Evolutionary conservation across 495 filamentous ascomycete genomes (phyloP).

Genomic region (Penicillium daleae): DNA sequence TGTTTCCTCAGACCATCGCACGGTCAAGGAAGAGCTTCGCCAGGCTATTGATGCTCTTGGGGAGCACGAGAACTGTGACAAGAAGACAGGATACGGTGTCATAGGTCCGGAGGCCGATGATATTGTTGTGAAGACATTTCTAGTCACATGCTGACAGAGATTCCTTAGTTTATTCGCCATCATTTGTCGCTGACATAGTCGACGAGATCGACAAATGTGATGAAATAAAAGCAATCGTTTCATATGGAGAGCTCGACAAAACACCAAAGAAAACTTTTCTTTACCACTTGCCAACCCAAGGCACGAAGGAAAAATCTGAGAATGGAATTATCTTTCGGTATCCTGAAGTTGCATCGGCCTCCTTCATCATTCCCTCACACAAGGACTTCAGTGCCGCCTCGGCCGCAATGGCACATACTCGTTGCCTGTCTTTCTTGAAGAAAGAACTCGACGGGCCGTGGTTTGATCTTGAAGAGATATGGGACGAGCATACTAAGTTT

Average conservation of each 20-base stretch:
- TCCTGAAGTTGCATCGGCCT: constrained; percentile 23
- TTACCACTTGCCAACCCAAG: too few species aligned
- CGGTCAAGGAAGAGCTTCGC: not conserved
- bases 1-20: constrained; percentile 1
- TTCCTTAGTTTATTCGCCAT: too few species aligned
- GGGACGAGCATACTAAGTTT: constrained; percentile 59
- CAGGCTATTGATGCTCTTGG: not conserved
- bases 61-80: constrained; percentile 8
- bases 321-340: constrained; percentile 26
- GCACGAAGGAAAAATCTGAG: not conserved
- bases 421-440: constrained; percentile 39
- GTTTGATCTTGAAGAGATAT: constrained; percentile 62
- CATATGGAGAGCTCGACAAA: too few species aligned
- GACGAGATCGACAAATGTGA: too few species aligned
- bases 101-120: too few species aligned
- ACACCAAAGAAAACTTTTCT: too few species aligned
- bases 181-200: too few species aligned
- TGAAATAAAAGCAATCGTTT: too few species aligned
- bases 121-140: too few species aligned
- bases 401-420: constrained; percentile 40
- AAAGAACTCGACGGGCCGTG: constrained; percentile 41
- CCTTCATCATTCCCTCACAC: constrained; percentile 41
- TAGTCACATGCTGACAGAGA: too few species aligned
- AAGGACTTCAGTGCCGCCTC: constrained; percentile 34
- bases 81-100: too few species aligned